Conservation (phyloP, 345 rosid species). For the Excoecaria agallocha region DNA sequence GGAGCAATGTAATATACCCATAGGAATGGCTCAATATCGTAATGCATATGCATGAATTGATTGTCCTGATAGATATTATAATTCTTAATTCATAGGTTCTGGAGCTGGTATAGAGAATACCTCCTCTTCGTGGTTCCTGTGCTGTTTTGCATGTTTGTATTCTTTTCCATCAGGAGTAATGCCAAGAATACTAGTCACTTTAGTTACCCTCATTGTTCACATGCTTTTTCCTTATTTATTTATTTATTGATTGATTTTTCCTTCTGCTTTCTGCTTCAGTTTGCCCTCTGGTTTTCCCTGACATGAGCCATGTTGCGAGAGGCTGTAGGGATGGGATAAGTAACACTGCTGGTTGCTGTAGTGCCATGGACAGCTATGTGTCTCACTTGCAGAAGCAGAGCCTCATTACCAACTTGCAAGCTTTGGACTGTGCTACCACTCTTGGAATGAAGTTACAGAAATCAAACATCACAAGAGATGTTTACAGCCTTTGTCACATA, state of each 20-base stretch:
- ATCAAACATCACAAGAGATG: conserved; percentile 57
- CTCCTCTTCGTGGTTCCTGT: not conserved
- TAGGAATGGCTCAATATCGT: not conserved
- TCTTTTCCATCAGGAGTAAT: not conserved
- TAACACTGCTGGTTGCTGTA: conserved; percentile 65
- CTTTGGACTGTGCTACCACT: conserved; percentile 79
- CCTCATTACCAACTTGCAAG: conserved; percentile 90
- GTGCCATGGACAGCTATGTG: conserved; percentile 74
- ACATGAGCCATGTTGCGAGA: conserved; percentile 59
- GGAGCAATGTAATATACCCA: not conserved
- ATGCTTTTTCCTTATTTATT: not conserved
- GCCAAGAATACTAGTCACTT: not conserved
- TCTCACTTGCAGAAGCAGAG: conserved; percentile 94
- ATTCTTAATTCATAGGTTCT: not conserved
- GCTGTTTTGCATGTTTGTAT: not conserved
- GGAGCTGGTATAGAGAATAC: not conserved
- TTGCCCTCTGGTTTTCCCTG: conserved; percentile 85
- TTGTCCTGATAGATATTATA: not conserved
- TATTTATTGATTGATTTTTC: not conserved
- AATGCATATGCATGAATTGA: not conserved
- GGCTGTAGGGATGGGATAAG: conserved; percentile 55
- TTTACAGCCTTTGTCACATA: conserved; percentile 75
- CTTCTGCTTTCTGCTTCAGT: conserved; percentile 44
- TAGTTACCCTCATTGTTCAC: not conserved
- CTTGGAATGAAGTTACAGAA: conserved; percentile 66